Conservation (phyloP, 1,284 basidiomycete genomes). For the Cryptococcus depauperatus region DNA sequence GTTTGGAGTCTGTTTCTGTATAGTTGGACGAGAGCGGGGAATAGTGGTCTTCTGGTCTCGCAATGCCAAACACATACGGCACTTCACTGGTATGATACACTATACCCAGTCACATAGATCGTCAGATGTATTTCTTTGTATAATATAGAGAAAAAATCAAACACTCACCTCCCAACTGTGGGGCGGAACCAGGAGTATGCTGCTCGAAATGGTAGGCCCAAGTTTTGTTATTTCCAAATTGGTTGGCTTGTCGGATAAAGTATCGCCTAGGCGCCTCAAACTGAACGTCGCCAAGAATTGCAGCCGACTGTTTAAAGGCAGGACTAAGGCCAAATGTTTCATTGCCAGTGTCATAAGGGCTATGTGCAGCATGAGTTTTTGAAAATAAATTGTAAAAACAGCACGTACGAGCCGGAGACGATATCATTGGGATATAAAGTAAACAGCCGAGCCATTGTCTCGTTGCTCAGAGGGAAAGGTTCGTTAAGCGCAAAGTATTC, state of each 20-base stretch:
- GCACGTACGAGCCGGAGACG: slow-evolving; percentile 24
- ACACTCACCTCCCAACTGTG: slow-evolving; percentile 19
- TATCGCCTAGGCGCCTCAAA: slow-evolving; percentile 31
- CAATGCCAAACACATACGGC: slow-evolving; percentile 21
- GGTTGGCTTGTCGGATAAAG: slow-evolving; percentile 24
- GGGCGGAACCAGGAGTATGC: slow-evolving; percentile 7
- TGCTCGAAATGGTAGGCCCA: slow-evolving; percentile 36
- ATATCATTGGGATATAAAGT: slow-evolving; percentile 28
- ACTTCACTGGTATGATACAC: slow-evolving; percentile 28
- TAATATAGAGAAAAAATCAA: background rate
- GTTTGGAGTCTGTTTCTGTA: slow-evolving; percentile 15
- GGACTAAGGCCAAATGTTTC: slow-evolving; percentile 28
- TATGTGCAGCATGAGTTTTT: slow-evolving; percentile 2
- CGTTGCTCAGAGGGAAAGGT: slow-evolving; percentile 11
- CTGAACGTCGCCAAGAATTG: slow-evolving; percentile 27
- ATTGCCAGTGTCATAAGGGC: slow-evolving; percentile 38
- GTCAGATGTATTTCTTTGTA: background rate
- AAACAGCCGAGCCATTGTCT: slow-evolving; percentile 15
- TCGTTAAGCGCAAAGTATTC: slow-evolving; percentile 21
- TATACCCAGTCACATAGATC: slow-evolving; percentile 1
- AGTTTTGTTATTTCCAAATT: slow-evolving; percentile 19
- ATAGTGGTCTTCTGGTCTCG: slow-evolving; percentile 3
- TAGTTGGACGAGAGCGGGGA: slow-evolving; percentile 11
- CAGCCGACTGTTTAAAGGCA: slow-evolving; percentile 23
- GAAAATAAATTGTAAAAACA: background rate